Evolutionary conservation across 2,329 filamentous ascomycete species (phyloP).

Genomic region (Thielaviopsis euricoi): DNA sequence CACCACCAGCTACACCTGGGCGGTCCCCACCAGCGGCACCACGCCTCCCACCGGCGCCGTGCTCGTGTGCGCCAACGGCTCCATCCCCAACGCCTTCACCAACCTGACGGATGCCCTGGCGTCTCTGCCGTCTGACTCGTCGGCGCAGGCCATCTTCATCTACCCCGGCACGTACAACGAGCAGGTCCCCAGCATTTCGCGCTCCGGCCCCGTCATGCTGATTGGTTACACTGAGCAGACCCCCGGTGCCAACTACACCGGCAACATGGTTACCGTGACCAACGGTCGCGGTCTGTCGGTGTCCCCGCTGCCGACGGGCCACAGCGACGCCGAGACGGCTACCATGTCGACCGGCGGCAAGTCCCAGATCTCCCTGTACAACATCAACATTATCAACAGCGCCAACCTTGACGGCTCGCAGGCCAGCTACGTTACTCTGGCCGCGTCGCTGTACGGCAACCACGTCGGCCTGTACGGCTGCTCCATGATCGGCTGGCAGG

Average conservation of each 20-base stretch:
- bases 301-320: conserved; percentile 16
- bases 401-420: conserved; percentile 28
- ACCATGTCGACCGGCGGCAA: conserved; percentile 27
- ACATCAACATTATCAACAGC: conserved; percentile 35
- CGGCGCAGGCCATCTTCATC: conserved; percentile 21
- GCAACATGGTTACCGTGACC: conserved; percentile 40
- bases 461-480: conserved; percentile 22
- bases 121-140: conserved; percentile 13
- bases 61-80: conserved; percentile 21
- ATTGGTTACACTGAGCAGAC: conserved; percentile 42
- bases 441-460: conserved; percentile 6
- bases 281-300: conserved; percentile 15
- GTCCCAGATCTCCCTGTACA: conserved; percentile 41
- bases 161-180: conserved; percentile 38
- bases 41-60: conserved; percentile 24
- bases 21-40: conserved; percentile 23
- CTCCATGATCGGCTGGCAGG: conserved; percentile 30
- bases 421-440: conserved; percentile 29
- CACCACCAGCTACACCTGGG: not conserved
- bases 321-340: conserved; percentile 36
- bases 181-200: conserved; percentile 36
- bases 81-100: conserved; percentile 16
- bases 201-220: conserved; percentile 34
- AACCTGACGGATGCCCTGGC: conserved; percentile 18
- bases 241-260: conserved; percentile 25